Base-by-base conservation (phyloP, 805 yeast species). In the Brettanomyces custersianus region DNA sequence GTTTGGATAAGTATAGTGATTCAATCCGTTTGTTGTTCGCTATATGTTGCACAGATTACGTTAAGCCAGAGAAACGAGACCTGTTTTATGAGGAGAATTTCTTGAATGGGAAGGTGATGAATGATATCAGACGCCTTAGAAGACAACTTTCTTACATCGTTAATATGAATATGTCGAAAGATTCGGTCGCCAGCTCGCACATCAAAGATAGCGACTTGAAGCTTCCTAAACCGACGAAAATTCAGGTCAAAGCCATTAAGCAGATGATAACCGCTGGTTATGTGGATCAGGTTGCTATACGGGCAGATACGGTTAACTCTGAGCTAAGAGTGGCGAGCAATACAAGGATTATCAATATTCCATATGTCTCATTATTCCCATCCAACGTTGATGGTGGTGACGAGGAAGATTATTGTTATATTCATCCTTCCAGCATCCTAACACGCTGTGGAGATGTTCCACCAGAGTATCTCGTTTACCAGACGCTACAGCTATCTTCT, bases 261-360 rank as follows among this genome's bases (percentile, higher is more conserved):
- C 99, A 92, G 59, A 88, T 92, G 77, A 66, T 90, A 4, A 74
- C 95, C 5, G 80, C 96, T 0, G 98, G 97, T 0, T 92, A 83
- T 49, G 68, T 92, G 27, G 99, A 92, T 55, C 94, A 84, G 52
- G 71, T 90, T 17, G 94, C 94, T 2, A 72, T 85, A 12, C 68
- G 97, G 42, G 88, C 85, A 1, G 96, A 88, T 50, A 46, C 76
- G 22, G 59, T 77, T 5, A 76, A 83, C 15, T 64, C 77, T 1
- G 94, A 82, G 15, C 65, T 75, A 6, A 64, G 59, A 32, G 57
- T 80, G 4, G 63, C 80, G 2, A 80, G 80, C 41, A 77, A 70
- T 35, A 63, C 80, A 4, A 65, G 61, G 29, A 66, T 80, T 27
- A 70, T 66, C 36, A 72, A 66, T 38, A 65, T 84, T 11, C 92